phyloP scores from a whole-genome alignment of 805 yeast species.

The Pichia kluyveri region DNA sequence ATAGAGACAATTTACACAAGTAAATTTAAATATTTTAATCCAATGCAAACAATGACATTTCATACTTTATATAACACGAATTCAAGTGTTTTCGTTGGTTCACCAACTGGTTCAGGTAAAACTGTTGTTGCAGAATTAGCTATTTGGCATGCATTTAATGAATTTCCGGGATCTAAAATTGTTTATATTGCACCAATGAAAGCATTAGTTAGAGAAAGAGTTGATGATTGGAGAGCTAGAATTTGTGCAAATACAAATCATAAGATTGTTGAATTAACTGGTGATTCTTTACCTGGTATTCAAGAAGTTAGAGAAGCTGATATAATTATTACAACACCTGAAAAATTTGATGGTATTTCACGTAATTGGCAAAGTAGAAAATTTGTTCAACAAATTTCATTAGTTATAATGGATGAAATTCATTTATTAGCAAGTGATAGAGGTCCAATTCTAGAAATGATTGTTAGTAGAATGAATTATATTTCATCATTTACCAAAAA shows the following conservation, averaged over 20 bases:
- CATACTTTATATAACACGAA: slow-evolving; percentile 77
- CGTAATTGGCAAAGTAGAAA: slow-evolving; percentile 77
- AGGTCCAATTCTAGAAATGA: slow-evolving; percentile 82
- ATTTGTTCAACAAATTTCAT: slow-evolving; percentile 65
- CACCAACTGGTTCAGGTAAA: slow-evolving; percentile 98
- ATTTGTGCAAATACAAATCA: slow-evolving; percentile 38
- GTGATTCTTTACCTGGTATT: slow-evolving; percentile 73
- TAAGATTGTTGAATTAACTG: slow-evolving; percentile 68
- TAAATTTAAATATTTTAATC: slow-evolving; percentile 82
- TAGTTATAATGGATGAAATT: slow-evolving; percentile 80
- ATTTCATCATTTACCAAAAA: slow-evolving; percentile 50
- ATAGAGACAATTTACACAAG: slow-evolving; percentile 60
- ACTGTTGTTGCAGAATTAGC: slow-evolving; percentile 96
- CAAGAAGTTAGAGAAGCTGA: slow-evolving; percentile 58
- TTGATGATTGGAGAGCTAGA: slow-evolving; percentile 65
- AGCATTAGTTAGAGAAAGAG: slow-evolving; percentile 76
- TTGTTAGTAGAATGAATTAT: slow-evolving; percentile 80
- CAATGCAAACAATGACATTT: slow-evolving; percentile 97
- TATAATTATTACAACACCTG: slow-evolving; percentile 76
- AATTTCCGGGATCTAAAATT: slow-evolving; percentile 70
- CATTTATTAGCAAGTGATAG: slow-evolving; percentile 78
- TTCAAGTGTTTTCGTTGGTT: slow-evolving; percentile 82
- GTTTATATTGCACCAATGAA: slow-evolving; percentile 89
- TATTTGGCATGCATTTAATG: slow-evolving; percentile 89
- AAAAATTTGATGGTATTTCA: slow-evolving; percentile 80